Conservation (phyloP, 257 asterid species). For the Solanum gandarillasii region DNA sequence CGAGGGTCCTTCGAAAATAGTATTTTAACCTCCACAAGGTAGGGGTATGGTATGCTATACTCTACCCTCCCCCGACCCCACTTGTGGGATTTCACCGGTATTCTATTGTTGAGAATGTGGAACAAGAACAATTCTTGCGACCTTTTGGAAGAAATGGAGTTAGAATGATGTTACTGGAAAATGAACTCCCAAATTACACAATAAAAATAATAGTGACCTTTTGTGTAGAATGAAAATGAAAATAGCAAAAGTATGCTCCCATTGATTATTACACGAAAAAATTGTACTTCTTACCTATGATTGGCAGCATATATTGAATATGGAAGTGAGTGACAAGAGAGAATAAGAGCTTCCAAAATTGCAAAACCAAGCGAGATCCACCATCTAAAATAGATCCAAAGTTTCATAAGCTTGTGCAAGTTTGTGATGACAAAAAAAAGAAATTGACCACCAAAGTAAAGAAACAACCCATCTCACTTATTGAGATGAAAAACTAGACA, state of each 20-base stretch:
- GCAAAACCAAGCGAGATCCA: constrained; percentile 96
- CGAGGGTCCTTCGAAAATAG: no score
- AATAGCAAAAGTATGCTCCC: background rate
- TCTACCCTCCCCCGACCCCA: background rate
- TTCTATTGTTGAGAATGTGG: background rate
- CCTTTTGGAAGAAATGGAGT: background rate
- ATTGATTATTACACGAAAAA: background rate
- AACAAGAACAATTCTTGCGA: background rate
- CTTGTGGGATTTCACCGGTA: background rate
- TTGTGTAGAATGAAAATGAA: background rate
- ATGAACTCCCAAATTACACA: background rate
- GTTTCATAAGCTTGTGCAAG: constrained; percentile 4
- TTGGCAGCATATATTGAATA: constrained; percentile 86
- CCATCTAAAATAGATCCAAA: constrained; percentile 61
- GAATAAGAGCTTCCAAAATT: constrained; percentile 59
- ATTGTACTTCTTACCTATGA: constrained; percentile 48
- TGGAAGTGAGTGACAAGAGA: constrained; percentile 83
- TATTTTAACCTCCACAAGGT: background rate
- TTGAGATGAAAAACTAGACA: constrained; percentile 70
- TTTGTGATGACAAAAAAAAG: constrained; percentile 4
- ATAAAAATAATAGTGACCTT: background rate
- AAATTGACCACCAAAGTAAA: constrained; percentile 1
- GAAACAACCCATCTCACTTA: constrained; percentile 58
- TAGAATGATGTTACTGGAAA: background rate
- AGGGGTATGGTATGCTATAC: background rate